Conservation (phyloP, 192 early-diverging fungal genomes). For the Coemansia sp. region DNA sequence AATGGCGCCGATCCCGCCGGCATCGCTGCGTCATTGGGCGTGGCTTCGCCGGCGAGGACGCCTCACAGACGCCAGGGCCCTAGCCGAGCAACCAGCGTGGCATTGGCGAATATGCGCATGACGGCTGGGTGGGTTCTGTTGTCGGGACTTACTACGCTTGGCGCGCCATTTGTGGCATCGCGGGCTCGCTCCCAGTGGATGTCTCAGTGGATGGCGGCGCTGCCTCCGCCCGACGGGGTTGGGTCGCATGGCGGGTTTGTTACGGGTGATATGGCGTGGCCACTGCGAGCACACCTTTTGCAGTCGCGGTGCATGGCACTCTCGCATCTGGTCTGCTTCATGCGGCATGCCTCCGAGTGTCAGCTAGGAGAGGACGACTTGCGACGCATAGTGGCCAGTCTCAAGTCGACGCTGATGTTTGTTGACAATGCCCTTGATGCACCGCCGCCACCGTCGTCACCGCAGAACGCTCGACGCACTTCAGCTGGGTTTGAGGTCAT, state of each 20-base stretch:
- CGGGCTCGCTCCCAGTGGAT: slow-evolving; percentile 21
- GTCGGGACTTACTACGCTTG: slow-evolving; percentile 13
- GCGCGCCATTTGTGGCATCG: slow-evolving; percentile 2
- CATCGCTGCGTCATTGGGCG: slow-evolving; percentile 1
- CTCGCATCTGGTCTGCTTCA: slow-evolving; percentile 20
- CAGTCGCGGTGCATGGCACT: slow-evolving; percentile 31
- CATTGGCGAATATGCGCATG: slow-evolving; percentile 28
- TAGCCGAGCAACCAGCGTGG: background rate
- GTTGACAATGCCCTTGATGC: slow-evolving; percentile 53
- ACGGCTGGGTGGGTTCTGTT: slow-evolving; percentile 38
- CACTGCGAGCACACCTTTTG: slow-evolving; percentile 18
- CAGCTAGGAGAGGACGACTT: background rate
- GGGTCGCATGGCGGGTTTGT: slow-evolving; percentile 22
- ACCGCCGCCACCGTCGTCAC: slow-evolving; percentile 6
- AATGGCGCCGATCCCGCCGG: slow-evolving; percentile 12
- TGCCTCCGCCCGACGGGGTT: slow-evolving; percentile 18
- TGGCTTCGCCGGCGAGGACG: background rate
- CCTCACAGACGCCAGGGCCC: background rate
- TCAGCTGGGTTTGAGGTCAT: background rate
- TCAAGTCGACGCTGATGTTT: slow-evolving; percentile 32
- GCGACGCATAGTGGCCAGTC: background rate
- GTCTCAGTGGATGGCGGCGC: slow-evolving; percentile 24
- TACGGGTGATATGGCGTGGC: slow-evolving; percentile 25
- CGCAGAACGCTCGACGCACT: background rate
- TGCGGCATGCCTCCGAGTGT: background rate